These are phyloP conservation scores for Mucor ambiguus DNA, from an alignment of 371 early-diverging fungal species.

Conservation along the genomic window DNA sequence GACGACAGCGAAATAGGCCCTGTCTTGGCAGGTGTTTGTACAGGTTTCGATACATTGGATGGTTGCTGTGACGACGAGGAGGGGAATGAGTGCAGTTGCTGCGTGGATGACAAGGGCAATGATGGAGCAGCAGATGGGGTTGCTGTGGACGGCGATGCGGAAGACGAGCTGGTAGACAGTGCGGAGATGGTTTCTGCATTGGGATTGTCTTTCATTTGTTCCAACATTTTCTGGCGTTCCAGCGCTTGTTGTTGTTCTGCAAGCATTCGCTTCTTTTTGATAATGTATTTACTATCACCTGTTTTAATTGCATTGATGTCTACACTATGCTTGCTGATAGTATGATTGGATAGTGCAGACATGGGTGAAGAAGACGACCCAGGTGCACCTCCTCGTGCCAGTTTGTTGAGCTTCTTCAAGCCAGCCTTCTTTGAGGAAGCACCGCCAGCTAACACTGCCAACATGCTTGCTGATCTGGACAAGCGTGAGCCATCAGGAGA, in stretches of 20 bases:
- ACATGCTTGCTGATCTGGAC: conserved; percentile 30
- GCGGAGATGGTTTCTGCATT: not conserved
- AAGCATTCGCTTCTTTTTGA: conserved; percentile 25
- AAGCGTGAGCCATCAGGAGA: conserved; percentile 11
- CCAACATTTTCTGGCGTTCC: conserved; percentile 16
- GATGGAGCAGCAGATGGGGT: not conserved
- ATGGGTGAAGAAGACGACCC: not conserved
- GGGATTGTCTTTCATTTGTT: conserved; percentile 8
- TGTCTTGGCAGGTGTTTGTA: not conserved
- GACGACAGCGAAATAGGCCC: conserved; percentile 17
- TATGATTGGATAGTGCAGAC: conserved; percentile 8
- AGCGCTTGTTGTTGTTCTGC: conserved; percentile 13
- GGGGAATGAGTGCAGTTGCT: not conserved
- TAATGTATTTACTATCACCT: conserved; percentile 25
- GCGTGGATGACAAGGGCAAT: conserved; percentile 5
- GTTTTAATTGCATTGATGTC: conserved; percentile 24
- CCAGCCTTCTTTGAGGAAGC: conserved; percentile 15
- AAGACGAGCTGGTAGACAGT: not conserved
- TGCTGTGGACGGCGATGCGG: not conserved
- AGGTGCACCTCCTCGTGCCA: not conserved
- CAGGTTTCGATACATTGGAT: not conserved
- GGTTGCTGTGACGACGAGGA: not conserved
- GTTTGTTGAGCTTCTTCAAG: conserved; percentile 11
- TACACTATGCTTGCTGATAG: conserved; percentile 22
- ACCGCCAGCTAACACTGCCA: conserved; percentile 41